Conservation (phyloP, 1,284 basidiomycete species). For the Papiliotrema nemorosa region DNA sequence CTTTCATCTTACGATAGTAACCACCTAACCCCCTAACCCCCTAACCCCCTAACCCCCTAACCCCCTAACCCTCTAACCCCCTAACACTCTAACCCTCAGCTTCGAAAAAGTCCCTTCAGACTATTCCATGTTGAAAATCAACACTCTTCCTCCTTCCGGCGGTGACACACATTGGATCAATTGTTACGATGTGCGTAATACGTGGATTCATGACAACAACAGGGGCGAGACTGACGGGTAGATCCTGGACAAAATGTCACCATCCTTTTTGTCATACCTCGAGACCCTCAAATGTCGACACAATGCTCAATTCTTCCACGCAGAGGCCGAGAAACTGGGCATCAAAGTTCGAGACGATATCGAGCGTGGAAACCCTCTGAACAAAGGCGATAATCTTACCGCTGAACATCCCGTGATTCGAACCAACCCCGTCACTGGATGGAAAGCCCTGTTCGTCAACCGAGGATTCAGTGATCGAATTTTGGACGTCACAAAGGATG, state of each 20-base stretch:
- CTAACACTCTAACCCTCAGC: no score
- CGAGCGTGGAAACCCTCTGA: constrained; percentile 57
- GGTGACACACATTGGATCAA: constrained; percentile 53
- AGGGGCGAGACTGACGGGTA: constrained; percentile 1
- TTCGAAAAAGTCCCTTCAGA: constrained; percentile 66
- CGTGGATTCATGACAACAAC: no score
- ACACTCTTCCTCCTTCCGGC: constrained; percentile 55
- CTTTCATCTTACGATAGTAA: no score
- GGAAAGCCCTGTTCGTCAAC: constrained; percentile 62
- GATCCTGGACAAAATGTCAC: constrained; percentile 57
- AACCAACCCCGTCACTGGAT: constrained; percentile 57
- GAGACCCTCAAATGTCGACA: constrained; percentile 61
- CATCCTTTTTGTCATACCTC: constrained; percentile 57
- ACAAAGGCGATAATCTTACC: constrained; percentile 57
- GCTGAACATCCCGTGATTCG: constrained; percentile 56
- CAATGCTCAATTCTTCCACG: constrained; percentile 57
- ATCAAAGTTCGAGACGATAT: constrained; percentile 25
- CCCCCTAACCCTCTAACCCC: no score
- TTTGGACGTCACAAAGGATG: constrained; percentile 58
- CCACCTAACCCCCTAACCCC: no score
- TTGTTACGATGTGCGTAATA: constrained; percentile 58
- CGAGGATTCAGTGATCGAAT: constrained; percentile 59
- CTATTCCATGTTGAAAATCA: constrained; percentile 62
- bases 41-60: no score
- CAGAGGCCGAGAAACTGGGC: constrained; percentile 43